Percentiles rank a stretch among this genome's conserved stretches.
phyloP scores from a whole-genome alignment of 768 basidiomycete species.

The Auriscalpium vulgare region DNA sequence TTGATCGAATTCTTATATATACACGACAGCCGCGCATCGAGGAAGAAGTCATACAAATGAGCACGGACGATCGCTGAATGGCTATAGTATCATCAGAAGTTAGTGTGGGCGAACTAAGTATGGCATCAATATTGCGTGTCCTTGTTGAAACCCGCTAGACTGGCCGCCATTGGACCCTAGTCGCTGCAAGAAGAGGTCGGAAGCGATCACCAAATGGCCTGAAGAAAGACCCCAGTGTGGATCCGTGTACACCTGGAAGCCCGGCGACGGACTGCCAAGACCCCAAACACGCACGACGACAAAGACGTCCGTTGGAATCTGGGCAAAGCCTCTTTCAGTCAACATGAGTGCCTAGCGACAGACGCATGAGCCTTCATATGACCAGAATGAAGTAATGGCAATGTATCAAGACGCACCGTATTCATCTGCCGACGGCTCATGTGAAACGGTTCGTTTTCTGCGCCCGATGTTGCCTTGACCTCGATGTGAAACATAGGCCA shows the following conservation, averaged over 20 bases:
- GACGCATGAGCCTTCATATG: not conserved
- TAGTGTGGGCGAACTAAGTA: no score
- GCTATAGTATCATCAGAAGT: no score
- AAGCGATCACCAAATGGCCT: not conserved
- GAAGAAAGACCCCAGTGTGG: constrained; percentile 2
- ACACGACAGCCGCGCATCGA: no score
- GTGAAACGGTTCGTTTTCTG: constrained; percentile 16
- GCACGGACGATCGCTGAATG: no score
- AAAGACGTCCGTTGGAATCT: not conserved
- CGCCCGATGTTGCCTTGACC: constrained; percentile 20
- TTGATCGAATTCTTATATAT: no score
- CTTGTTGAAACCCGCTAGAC: no score
- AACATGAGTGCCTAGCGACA: not conserved
- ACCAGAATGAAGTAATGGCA: not conserved
- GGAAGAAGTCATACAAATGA: no score
- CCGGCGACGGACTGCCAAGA: not conserved
- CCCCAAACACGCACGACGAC: constrained; percentile 6
- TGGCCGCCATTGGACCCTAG: no score
- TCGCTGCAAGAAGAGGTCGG: not conserved
- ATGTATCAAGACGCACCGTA: constrained; percentile 10
- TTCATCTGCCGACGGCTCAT: constrained; percentile 18
- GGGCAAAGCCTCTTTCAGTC: not conserved
- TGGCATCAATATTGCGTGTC: no score
- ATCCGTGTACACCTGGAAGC: not conserved
- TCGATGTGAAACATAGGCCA: constrained; percentile 23